These are phyloP conservation scores for Elsinoe australis DNA, from an alignment of 2,329 filamentous ascomycete genomes.

Conservation along the genomic window DNA sequence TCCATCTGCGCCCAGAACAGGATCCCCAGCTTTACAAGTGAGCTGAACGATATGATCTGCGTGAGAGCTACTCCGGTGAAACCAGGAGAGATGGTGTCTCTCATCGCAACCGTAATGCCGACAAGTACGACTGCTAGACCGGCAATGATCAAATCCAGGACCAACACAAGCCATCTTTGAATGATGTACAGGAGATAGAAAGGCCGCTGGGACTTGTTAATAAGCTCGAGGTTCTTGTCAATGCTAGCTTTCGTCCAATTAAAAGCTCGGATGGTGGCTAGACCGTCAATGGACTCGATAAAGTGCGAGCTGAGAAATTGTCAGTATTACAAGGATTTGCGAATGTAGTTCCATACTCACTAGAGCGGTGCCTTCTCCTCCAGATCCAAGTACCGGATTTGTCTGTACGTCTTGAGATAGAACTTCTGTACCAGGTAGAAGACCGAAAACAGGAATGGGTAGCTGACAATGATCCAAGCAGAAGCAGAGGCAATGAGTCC, in stretches of 20 bases:
- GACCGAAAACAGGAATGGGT: constrained; percentile 30
- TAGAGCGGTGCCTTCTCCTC: constrained; percentile 45
- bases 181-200: constrained; percentile 40
- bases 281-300: constrained; percentile 34
- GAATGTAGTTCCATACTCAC: no score
- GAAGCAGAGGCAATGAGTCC: constrained; percentile 36
- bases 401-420: constrained; percentile 43
- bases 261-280: constrained; percentile 47
- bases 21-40: constrained; percentile 43
- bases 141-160: constrained; percentile 36
- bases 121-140: constrained; percentile 30
- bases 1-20: constrained; percentile 49
- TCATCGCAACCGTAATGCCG: constrained; percentile 27
- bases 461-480: constrained; percentile 34
- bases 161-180: constrained; percentile 40
- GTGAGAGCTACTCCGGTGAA: constrained; percentile 46
- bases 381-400: constrained; percentile 47
- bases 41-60: constrained; percentile 46
- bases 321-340: no score
- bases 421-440: constrained; percentile 40
- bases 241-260: constrained; percentile 38
- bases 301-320: constrained; percentile 14
- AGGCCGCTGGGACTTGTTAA: constrained; percentile 38
- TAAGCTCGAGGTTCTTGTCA: constrained; percentile 32
- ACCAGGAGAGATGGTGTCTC: constrained; percentile 38